phyloP scores from a whole-genome alignment of 2,329 filamentous ascomycete species.

The Cercospora sojina region DNA sequence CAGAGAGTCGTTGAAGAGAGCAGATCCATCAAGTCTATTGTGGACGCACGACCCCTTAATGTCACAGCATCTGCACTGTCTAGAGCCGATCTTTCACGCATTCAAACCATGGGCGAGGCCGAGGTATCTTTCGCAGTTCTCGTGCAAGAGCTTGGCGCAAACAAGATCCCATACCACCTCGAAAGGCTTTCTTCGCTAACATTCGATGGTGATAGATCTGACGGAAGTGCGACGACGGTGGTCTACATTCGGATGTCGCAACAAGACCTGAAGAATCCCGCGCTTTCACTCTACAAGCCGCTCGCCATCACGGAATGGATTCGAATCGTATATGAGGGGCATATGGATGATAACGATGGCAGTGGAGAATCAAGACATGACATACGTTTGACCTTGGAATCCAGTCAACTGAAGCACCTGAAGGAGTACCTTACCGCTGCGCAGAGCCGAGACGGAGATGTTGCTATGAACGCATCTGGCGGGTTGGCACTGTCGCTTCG shows the following conservation, averaged over 20 bases:
- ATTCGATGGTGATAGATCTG: neutral
- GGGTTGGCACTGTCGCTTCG: constrained; percentile 63
- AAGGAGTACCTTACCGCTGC: constrained; percentile 41
- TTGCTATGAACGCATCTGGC: constrained; percentile 62
- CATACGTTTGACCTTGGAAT: constrained; percentile 40
- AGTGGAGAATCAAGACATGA: constrained; percentile 39
- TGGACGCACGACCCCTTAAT: constrained; percentile 20
- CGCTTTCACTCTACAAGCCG: neutral
- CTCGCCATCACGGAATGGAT: constrained; percentile 16
- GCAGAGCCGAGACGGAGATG: constrained; percentile 55
- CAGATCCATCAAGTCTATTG: constrained; percentile 21
- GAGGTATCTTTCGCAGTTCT: constrained; percentile 36
- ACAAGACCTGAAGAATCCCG: neutral
- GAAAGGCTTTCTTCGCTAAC: constrained; percentile 21
- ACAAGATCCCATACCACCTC: constrained; percentile 27
- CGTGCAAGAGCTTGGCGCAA: constrained; percentile 27
- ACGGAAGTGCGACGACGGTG: constrained; percentile 10
- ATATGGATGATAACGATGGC: constrained; percentile 5
- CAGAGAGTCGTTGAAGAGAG: constrained; percentile 28
- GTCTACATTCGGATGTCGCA: constrained; percentile 12
- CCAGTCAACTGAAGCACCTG: constrained; percentile 39
- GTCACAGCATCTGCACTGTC: constrained; percentile 14
- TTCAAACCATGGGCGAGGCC: constrained; percentile 43
- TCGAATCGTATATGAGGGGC: constrained; percentile 16
- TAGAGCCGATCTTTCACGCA: constrained; percentile 29